Evolutionary conservation across 331 rosid genomes (phyloP).

Genomic region (Phaseolus coccineus): DNA sequence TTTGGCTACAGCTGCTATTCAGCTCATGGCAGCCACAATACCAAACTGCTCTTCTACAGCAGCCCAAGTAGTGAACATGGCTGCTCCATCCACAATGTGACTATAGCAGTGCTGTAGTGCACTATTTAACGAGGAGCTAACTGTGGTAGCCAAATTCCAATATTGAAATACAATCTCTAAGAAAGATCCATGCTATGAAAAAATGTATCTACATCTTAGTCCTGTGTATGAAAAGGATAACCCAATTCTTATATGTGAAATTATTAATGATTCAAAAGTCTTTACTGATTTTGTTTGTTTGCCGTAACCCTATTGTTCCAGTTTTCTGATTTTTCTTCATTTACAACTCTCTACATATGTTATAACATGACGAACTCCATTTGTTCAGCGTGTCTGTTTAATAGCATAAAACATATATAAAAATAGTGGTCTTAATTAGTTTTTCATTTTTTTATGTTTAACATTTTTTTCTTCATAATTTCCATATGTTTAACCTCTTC

Average conservation of each 20-base stretch:
- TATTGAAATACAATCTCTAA: background rate
- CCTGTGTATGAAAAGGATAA: background rate
- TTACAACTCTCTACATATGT: background rate
- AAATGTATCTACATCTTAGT: background rate
- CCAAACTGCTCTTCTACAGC: background rate
- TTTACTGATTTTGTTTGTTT: background rate
- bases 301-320: background rate
- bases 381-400: slow-evolving; percentile 14
- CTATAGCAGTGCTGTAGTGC: background rate
- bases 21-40: background rate
- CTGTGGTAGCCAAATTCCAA: background rate
- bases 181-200: background rate
- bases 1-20: background rate
- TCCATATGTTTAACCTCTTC: slow-evolving; percentile 42
- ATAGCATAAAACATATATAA: slow-evolving; percentile 22
- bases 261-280: background rate
- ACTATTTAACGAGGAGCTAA: background rate
- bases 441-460: too few relatives aligned
- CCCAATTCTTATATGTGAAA: background rate
- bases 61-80: background rate
- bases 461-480: slow-evolving; percentile 11
- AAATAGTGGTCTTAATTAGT: background rate
- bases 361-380: background rate
- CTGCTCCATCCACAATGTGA: background rate
- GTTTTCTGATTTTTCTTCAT: background rate